Conservation (phyloP, 2,329 filamentous ascomycete species). For the Penicillium sp. region DNA sequence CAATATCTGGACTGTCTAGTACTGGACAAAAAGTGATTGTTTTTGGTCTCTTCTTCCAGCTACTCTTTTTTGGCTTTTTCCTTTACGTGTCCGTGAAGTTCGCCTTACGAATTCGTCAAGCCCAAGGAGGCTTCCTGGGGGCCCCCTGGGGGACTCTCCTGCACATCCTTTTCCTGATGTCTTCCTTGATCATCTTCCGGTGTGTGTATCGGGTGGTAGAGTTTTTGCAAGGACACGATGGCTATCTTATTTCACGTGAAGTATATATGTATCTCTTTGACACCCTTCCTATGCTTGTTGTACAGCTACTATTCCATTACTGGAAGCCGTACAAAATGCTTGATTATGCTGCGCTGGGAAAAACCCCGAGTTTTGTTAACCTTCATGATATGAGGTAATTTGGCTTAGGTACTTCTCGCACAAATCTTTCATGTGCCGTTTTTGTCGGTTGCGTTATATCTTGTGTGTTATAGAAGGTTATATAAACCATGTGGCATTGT, state of each 20-base stretch:
- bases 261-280: conserved; percentile 13
- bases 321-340: conserved; percentile 3
- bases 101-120: background rate
- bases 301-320: conserved; percentile 7
- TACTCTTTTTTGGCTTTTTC: background rate
- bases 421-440: no score
- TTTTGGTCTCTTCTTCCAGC: background rate
- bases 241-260: conserved; percentile 5
- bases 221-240: conserved; percentile 5
- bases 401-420: no score
- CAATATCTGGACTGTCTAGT: background rate
- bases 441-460: background rate
- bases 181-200: conserved; percentile 10
- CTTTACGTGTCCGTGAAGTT: background rate
- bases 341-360: background rate
- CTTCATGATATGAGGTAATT: background rate
- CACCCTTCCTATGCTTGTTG: conserved; percentile 10
- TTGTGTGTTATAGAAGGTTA: background rate
- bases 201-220: conserved; percentile 10
- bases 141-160: background rate
- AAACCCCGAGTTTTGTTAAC: background rate
- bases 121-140: background rate
- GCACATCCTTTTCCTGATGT: background rate
- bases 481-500: no score
- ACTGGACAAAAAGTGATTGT: background rate